These are phyloP conservation scores for Pseudozyma pruni DNA, from an alignment of 1,284 basidiomycete genomes.

Conservation along the genomic window DNA sequence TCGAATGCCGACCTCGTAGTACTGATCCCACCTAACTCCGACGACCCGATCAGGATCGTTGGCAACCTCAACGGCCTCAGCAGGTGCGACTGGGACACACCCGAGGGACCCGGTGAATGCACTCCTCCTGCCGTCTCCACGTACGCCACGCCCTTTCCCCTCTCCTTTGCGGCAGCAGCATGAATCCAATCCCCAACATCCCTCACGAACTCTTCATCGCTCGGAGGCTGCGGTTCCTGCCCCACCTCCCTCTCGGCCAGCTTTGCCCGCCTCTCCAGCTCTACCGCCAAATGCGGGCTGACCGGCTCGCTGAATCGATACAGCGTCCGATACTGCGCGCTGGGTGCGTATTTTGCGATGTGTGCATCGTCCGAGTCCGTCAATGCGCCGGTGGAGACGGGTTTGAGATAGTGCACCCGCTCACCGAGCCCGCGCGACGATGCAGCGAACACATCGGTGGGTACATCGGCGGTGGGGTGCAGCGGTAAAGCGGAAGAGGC, in stretches of 20 bases:
- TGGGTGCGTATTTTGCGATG: conserved; percentile 45
- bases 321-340: conserved; percentile 76
- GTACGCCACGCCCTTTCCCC: conserved; percentile 72
- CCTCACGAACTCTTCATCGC: conserved; percentile 76
- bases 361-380: conserved; percentile 58
- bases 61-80: conserved; percentile 78
- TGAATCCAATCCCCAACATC: conserved; percentile 77
- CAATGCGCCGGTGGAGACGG: conserved; percentile 61
- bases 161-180: conserved; percentile 69
- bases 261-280: conserved; percentile 72
- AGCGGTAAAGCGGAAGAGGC: conserved; percentile 52
- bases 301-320: conserved; percentile 88
- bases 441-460: conserved; percentile 24
- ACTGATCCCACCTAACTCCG: conserved; percentile 91
- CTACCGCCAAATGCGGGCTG: conserved; percentile 88
- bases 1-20: conserved; percentile 94
- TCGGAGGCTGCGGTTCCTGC: conserved; percentile 49
- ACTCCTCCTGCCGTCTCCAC: conserved; percentile 96
- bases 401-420: conserved; percentile 63
- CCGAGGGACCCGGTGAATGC: conserved; percentile 87
- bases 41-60: conserved; percentile 85
- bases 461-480: neutral
- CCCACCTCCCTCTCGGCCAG: conserved; percentile 23
- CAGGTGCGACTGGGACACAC: conserved; percentile 77
- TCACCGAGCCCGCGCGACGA: conserved; percentile 36